Evolutionary conservation across 1,284 basidiomycete genomes (phyloP).

Genomic region (Clitocybe nebularis): DNA sequence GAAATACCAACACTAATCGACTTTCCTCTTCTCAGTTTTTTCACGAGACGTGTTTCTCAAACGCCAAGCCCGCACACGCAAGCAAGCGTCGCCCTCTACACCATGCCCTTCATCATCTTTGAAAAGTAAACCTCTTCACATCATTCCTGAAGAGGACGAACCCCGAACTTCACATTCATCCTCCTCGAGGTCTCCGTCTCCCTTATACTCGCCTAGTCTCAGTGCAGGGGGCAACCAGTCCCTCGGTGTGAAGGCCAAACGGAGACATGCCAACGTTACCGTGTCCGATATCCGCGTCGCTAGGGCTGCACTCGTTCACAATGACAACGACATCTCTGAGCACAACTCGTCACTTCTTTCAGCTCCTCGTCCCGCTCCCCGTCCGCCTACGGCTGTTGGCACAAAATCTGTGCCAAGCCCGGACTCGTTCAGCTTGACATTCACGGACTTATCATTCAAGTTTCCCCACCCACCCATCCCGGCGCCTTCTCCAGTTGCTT

Average conservation of each 20-base stretch:
- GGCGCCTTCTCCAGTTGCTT: slow-evolving; percentile 21
- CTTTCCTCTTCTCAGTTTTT: slow-evolving; percentile 21
- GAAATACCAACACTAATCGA: slow-evolving; percentile 1
- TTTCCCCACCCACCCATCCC: slow-evolving; percentile 34
- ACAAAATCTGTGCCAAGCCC: slow-evolving; percentile 24
- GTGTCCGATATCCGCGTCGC: slow-evolving; percentile 28
- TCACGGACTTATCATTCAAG: slow-evolving; percentile 28
- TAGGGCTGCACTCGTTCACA: slow-evolving; percentile 18
- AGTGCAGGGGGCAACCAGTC: slow-evolving; percentile 16
- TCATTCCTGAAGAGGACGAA: slow-evolving; percentile 34
- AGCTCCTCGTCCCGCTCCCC: slow-evolving; percentile 27
- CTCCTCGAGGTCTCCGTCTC: slow-evolving; percentile 23
- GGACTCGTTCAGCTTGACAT: slow-evolving; percentile 31
- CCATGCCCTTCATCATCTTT: slow-evolving; percentile 16
- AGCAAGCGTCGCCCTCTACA: slow-evolving; percentile 13
- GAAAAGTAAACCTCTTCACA: slow-evolving; percentile 24
- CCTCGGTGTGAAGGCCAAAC: slow-evolving; percentile 21
- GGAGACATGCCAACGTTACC: slow-evolving; percentile 26
- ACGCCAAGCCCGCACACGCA: slow-evolving; percentile 27
- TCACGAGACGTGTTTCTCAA: slow-evolving; percentile 27
- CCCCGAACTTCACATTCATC: slow-evolving; percentile 18
- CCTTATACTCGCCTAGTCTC: slow-evolving; percentile 14
- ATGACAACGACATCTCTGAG: slow-evolving; percentile 20
- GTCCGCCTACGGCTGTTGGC: slow-evolving; percentile 18
- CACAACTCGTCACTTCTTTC: slow-evolving; percentile 20